Evolutionary conservation across 805 yeast genomes (phyloP), one percentile per base, ranked within the genome.

Genomic region (Spencermartinsiella europaea): DNA sequence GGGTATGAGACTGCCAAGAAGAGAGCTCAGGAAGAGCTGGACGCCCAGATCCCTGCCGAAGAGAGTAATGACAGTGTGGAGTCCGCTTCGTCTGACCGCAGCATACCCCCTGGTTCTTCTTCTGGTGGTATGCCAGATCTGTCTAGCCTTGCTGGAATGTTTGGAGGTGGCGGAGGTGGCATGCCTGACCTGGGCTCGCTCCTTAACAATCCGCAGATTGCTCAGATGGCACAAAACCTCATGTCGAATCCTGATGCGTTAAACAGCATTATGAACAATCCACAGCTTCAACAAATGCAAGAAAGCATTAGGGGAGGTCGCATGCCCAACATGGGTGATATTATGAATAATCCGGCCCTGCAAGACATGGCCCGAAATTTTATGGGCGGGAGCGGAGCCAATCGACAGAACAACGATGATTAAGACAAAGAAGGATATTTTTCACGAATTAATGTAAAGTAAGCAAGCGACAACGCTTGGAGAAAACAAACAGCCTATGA

Each of bases 1-100:
- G 99, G 96, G 45, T 89, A 80, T 64, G 96, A 91, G 66, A 86
- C 96, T 31, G 97, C 97, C 20, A 86, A 87, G 71, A 79, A 78
- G 67, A 82, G 90, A 64, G 87, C 85, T 34, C 88, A 85, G 59
- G 90, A 83, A 61, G 85, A 87, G 46, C 68, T 51, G 39, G 58
- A 64, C 25, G 57, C 72, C 20, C 68, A 72, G 34, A 68, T 67
- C 10, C 54, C 63, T 42, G 60, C 57, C 34, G 52, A 47, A 38
- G 50, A 61, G 45, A 56, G 60, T 44, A 38, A 53, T 19, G 31
- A 56, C 16, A 67, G 63, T 40, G 67, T 73, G 17, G 73, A 72
- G 40, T 62, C 72, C 25, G 56, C 46, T 20, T 25, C 42, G n/a
- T 27, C 50, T 8, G 40, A 37, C 21, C 40, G 41, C 5, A 65